Conservation (phyloP, 2,329 filamentous ascomycete species). For the Claviceps citrina region DNA sequence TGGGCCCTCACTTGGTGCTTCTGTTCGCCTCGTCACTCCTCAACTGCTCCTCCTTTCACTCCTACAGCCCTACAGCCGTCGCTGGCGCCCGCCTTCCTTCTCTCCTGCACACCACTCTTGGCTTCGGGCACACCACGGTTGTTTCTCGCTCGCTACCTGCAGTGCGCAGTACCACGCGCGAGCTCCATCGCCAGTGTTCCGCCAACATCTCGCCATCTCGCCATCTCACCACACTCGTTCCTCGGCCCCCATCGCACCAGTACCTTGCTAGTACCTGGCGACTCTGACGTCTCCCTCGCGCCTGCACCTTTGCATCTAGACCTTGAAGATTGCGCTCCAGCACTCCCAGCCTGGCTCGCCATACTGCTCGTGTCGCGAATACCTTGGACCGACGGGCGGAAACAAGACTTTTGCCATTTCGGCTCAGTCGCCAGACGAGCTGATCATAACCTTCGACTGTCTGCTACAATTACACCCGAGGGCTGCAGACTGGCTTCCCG, state of each 20-base stretch:
- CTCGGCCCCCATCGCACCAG: background rate
- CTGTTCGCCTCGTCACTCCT: slow-evolving; percentile 1
- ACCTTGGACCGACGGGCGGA: background rate
- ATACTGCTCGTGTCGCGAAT: background rate
- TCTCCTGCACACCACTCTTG: background rate
- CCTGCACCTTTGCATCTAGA: too few relatives aligned
- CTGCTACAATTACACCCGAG: background rate
- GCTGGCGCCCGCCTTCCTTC: background rate
- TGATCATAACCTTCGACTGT: background rate
- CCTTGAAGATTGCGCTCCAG: too few relatives aligned
- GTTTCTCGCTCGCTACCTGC: background rate
- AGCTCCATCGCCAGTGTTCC: background rate
- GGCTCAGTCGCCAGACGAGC: background rate
- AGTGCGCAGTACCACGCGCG: background rate
- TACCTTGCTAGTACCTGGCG: too few relatives aligned
- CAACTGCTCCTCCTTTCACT: background rate
- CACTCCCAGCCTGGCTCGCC: background rate
- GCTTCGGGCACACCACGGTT: background rate
- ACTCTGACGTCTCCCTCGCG: too few relatives aligned
- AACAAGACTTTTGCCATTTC: too few relatives aligned
- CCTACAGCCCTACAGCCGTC: background rate
- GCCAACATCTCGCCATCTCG: background rate
- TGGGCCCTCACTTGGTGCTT: slow-evolving; percentile 3
- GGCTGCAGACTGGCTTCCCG: background rate
- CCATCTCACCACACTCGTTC: too few relatives aligned